Evolutionary conservation across 2,329 filamentous ascomycete genomes (phyloP).

Genomic region (Decorospora gaudefroyi): DNA sequence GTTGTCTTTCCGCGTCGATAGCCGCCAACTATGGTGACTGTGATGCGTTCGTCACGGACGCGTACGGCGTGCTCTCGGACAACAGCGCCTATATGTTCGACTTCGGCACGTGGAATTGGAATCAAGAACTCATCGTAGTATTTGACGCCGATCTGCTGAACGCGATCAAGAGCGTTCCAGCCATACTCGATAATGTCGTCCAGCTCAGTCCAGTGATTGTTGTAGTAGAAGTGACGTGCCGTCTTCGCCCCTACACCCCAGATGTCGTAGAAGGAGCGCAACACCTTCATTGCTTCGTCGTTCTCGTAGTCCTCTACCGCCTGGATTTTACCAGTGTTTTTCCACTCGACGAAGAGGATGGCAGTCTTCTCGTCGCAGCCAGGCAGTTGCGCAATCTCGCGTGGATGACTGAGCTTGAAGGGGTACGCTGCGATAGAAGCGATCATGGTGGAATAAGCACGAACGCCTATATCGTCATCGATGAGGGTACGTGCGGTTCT

Average conservation of each 20-base stretch:
- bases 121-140: slow-evolving; percentile 83
- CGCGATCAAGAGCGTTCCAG: slow-evolving; percentile 73
- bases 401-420: slow-evolving; percentile 53
- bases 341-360: slow-evolving; percentile 76
- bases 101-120: slow-evolving; percentile 73
- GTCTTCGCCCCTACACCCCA: slow-evolving; percentile 90
- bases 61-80: slow-evolving; percentile 69
- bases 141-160: slow-evolving; percentile 92
- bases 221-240: slow-evolving; percentile 78
- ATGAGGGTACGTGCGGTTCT: slow-evolving; percentile 70
- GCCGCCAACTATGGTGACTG: slow-evolving; percentile 73
- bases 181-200: slow-evolving; percentile 85
- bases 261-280: slow-evolving; percentile 78
- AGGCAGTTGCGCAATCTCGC: slow-evolving; percentile 62
- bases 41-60: slow-evolving; percentile 60
- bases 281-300: slow-evolving; percentile 66
- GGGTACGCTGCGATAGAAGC: slow-evolving; percentile 84
- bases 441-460: slow-evolving; percentile 87
- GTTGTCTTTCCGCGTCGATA: slow-evolving; percentile 76
- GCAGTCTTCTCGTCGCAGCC: slow-evolving; percentile 83
- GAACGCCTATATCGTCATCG: slow-evolving; percentile 76
- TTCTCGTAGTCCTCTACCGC: slow-evolving; percentile 67
- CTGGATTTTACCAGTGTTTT: slow-evolving; percentile 62
- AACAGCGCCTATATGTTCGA: slow-evolving; percentile 67
- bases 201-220: slow-evolving; percentile 76